A percentile compares a stretch with the other conserved stretches of the same genome.
phyloP scores from a whole-genome alignment of 208 protist species.

The Leishmania lainsoni region DNA sequence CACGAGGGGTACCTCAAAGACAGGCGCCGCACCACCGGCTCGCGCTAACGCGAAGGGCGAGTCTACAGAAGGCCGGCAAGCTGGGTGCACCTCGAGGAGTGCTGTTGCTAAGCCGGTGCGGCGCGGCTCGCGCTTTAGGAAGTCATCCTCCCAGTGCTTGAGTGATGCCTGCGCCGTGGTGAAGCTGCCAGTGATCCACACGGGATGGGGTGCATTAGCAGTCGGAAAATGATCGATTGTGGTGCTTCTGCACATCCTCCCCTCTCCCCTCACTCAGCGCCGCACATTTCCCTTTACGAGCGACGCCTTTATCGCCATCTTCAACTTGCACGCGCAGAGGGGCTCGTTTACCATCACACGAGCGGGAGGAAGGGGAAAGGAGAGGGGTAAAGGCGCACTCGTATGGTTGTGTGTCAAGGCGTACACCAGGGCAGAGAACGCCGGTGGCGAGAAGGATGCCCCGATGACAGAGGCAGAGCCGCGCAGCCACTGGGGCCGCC shows the following conservation, averaged over 20 bases:
- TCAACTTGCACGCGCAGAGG: slow-evolving; percentile 20
- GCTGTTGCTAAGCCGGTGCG: not conserved
- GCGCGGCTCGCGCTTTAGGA: not conserved
- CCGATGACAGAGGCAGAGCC: not conserved
- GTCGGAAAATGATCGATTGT: not conserved
- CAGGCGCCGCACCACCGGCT: not conserved
- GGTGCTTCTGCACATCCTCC: not conserved
- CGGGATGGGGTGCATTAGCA: not conserved
- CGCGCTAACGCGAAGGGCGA: not conserved
- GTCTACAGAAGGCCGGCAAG: not conserved
- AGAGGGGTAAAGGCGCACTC: not conserved
- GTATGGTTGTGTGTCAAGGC: not conserved
- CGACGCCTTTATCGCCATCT: slow-evolving; percentile 15
- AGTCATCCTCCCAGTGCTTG: not conserved
- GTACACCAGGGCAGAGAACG: not conserved
- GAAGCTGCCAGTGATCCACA: not conserved
- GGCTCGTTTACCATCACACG: not conserved
- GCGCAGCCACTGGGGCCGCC: not conserved
- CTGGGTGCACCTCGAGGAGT: not conserved
- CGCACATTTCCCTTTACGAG: slow-evolving; percentile 25
- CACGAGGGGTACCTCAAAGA: not conserved
- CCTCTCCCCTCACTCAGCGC: not conserved
- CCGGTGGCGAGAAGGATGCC: not conserved
- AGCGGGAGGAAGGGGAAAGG: not conserved
- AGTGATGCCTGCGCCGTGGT: not conserved